Percentiles rank a stretch among this genome's conserved stretches.
Evolutionary conservation across 768 basidiomycete species (phyloP).

Genomic region (Leccinum variicolor): DNA sequence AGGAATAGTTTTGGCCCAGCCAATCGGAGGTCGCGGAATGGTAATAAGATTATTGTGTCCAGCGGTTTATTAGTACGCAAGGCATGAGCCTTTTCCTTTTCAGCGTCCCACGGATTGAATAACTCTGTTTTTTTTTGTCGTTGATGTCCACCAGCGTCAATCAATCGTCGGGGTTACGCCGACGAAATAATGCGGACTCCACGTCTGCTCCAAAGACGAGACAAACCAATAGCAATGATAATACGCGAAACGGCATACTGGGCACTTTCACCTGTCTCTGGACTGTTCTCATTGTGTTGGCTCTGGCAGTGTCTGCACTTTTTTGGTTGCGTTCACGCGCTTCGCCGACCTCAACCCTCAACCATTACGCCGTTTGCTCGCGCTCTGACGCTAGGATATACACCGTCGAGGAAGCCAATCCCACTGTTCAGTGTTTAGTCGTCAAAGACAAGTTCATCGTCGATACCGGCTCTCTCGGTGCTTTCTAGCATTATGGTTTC

Average conservation of each 20-base stretch:
- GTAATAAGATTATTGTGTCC: background rate
- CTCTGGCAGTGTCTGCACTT: conserved; percentile 5
- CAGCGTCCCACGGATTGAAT: background rate
- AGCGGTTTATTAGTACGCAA: too few relatives aligned
- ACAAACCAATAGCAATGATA: background rate
- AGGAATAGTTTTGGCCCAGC: background rate
- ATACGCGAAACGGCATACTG: background rate
- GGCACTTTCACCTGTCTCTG: background rate
- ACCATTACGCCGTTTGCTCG: conserved; percentile 64
- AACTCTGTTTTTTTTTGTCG: background rate
- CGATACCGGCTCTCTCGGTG: conserved; percentile 56
- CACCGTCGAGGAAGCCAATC: conserved; percentile 57
- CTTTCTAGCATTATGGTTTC: conserved; percentile 18
- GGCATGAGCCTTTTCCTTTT: too few relatives aligned
- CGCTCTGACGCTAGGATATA: conserved; percentile 50
- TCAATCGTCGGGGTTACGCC: conserved; percentile 4
- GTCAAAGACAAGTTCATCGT: conserved; percentile 48
- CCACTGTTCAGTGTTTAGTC: conserved; percentile 61
- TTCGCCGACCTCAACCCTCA: conserved; percentile 11
- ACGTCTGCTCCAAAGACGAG: background rate
- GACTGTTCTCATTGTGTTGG: conserved; percentile 2
- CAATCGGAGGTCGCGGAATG: background rate
- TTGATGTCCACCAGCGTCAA: background rate
- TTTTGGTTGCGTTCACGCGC: conserved; percentile 6
- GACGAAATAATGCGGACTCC: conserved; percentile 4